Base-by-base conservation (phyloP, 108 stramenopile species). In the Nannochloropsis oceanica region DNA sequence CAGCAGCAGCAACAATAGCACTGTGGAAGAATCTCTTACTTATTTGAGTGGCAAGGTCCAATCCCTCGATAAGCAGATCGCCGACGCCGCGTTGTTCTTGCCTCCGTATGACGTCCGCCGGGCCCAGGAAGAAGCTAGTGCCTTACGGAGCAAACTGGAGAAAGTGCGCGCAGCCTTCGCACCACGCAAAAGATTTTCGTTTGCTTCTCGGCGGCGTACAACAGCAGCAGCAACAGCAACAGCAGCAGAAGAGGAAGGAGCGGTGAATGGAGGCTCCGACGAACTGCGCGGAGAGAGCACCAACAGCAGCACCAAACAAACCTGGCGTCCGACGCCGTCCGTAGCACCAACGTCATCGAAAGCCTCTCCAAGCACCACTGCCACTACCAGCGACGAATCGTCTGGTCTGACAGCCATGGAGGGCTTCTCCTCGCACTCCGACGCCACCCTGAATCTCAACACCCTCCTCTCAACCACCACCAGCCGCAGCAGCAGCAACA, bases 21-120 rank as follows among this genome's bases (percentile, higher is more conserved):
- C 24, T 10, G 81, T 85, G 44, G 81, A 81, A 2, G 81, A 81
- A 11, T 8, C 80, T 46, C 85, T 85, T 80, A 26, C 80, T 27
- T 26, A 25, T 26, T 44, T 85, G 44, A 81, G 50, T 12, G 27
- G 50, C 81, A 44, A 81, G 44, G 81, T 85, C n/a, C 81, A 85
- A 27, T 44, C 44, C 27, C 20, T 90, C 85, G 83, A 84, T 14
- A 88, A 90, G 85, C 84, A 80, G 79, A 43, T 89, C 81, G 89
- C 90, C 14, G 89, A 87, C 43, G 87, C 86, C 42, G 44, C 90
- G 34, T 34, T 91, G 12, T 90, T 81, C 42, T 50, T 91, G 85
- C 88, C 90, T n/a, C 81, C 89, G 84, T 91, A 91, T 88, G 90
- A 91, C 12, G 44, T 90, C 12, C 89, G 89, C 8, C 86, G 88